Base-by-base conservation (phyloP, 805 yeast species). In the Kluyveromyces lactis region DNA sequence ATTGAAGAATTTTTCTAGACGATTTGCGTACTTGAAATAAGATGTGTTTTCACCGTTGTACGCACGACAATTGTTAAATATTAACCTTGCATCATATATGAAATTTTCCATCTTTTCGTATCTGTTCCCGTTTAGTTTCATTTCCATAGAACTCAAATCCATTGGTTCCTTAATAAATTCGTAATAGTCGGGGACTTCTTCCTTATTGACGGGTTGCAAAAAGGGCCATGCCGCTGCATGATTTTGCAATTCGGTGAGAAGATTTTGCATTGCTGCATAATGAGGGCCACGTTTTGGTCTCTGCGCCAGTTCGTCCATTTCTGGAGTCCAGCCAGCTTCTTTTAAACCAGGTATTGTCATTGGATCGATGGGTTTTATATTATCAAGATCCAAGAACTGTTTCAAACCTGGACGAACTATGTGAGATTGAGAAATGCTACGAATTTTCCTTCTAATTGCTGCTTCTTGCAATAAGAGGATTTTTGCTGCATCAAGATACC, bases 161-260 rank as follows among this genome's bases (percentile, higher is more conserved):
- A 92, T 92, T 5, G 99, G 98, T 58, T 92, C 97, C 56, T 87
- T 87, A 48, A 92, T 90, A 21, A 92, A 92, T 48, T 86, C 95
- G 61, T 90, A 92, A 57, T 92, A 92, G 62, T 92, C 98, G 1
- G 94, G 86, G 9, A 92, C 98, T 57, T 92, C 98, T 30, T 86
- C 94, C 56, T 75, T 79, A 58, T 83, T 86, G 11, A 92, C 98
- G 2, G 98, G 95, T 40, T 79, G 82, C 33, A 87, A 77, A 63
- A 92, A 92, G 28, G 99, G 98, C 98, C 98, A 92, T 19, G 97
- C 90, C 3, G 95, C 85, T 0, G 97, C 94, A 62, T 92, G 95
- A 56, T 85, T 86, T 55, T 86, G 92, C 66, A 92, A 60, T 55
- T 92, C 99, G 5, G 86, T 77, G 31, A 92, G 69, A 13, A 92